phyloP scores from a whole-genome alignment of 2,329 filamentous ascomycete species.

The Aspergillus aculeatus region DNA sequence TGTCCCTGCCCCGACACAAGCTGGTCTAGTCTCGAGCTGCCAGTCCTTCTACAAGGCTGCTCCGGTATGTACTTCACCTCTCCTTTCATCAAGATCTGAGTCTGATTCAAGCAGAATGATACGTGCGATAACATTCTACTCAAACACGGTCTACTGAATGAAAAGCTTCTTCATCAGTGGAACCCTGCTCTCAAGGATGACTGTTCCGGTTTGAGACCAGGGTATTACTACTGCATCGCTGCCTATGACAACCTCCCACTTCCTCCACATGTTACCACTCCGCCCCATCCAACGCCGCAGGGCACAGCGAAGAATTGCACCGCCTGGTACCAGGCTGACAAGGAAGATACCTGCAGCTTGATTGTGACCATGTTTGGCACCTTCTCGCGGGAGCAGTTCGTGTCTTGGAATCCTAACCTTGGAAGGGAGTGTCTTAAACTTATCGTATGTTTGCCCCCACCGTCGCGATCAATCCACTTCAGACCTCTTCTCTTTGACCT shows the following conservation, averaged over 20 bases:
- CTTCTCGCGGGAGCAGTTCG: constrained; percentile 8
- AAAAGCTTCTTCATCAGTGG: constrained; percentile 8
- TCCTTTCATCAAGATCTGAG: too few relatives aligned
- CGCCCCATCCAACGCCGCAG: not conserved
- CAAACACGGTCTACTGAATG: not conserved
- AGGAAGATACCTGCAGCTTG: constrained; percentile 9
- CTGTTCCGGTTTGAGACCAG: constrained; percentile 6
- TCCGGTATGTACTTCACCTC: not conserved
- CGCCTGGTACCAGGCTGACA: constrained; percentile 5
- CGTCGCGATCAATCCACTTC: not conserved
- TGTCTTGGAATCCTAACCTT: constrained; percentile 12
- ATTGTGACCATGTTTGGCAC: constrained; percentile 12
- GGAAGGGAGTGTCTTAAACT: not conserved
- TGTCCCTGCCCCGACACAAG: constrained; percentile 7
- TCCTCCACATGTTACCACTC: constrained; percentile 8
- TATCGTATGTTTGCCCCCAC: not conserved
- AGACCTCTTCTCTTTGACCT: not conserved
- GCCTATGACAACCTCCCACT: constrained; percentile 7
- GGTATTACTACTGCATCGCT: constrained; percentile 16
- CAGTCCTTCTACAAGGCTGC: constrained; percentile 9
- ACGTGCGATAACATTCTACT: constrained; percentile 9
- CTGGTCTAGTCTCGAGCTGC: constrained; percentile 1
- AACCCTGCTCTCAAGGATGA: constrained; percentile 13
- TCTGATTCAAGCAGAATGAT: constrained; percentile 6
- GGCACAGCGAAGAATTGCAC: constrained; percentile 7